Base-by-base conservation (phyloP, 352 stramenopile genomes). In the Pythium apleroticum region DNA sequence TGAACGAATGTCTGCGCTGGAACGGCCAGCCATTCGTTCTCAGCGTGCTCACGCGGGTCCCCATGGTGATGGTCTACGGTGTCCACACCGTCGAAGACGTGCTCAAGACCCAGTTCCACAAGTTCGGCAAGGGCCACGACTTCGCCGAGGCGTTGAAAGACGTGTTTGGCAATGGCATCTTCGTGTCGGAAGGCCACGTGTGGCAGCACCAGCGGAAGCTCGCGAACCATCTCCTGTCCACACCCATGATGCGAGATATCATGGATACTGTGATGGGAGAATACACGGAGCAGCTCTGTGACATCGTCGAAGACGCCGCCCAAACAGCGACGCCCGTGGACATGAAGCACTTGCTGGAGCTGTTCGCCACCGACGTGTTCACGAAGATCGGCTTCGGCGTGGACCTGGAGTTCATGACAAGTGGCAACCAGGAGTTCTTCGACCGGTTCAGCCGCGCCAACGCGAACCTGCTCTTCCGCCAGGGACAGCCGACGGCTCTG, bases 181-280 rank as follows among this genome's bases (percentile, higher is more conserved):
- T 86, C 57, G 57, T 55, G 27, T 46, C 59, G 5, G 73, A 85
- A 41, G 73, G 74, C 25, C 63, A 60, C 9, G 49, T 61, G 41
- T 93, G 84, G 84, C 75, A 74, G 22, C 69, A 79, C 49, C 84
- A 93, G 39, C 78, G 84, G 30, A 93, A 93, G 56, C 86, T 69
- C 0, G 86, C 88, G 56, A 93, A 82, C 60, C 91, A 97, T 65
- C 84, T 97, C 4, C 93, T 95, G 39, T 89, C 78, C 12, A 79
- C 78, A 63, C 66, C 78, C 30, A 77, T 74, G 74, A 78, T 82
- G 66, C 72, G 71, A 49, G 68, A 80, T 20, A 64, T 74, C 24
- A 82, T 83, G 77, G 64, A 77, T 24, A 45, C 62, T 0, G 71
- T 72, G 2, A 74, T 85, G 2, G 41, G 57, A 10, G 68, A 81